Evolutionary conservation across 2,329 filamentous ascomycete genomes (phyloP).

Genomic region (Pseudogymnoascus sp.): DNA sequence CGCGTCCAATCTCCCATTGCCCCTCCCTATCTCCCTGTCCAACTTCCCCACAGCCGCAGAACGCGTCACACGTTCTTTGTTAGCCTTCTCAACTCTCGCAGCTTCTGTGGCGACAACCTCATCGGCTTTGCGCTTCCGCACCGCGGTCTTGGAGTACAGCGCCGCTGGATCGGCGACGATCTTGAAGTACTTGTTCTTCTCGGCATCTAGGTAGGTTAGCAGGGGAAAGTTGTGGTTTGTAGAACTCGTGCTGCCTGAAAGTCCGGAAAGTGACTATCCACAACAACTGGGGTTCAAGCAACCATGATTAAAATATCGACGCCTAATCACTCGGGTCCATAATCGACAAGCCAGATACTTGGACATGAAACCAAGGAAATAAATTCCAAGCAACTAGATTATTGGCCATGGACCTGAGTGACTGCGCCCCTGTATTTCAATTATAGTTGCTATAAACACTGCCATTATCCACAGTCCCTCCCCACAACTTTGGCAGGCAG

Average conservation of each 20-base stretch:
- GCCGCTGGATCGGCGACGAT: slow-evolving; percentile 48
- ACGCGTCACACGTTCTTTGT: slow-evolving; percentile 19
- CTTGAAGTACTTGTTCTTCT: slow-evolving; percentile 61
- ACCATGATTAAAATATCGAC: slow-evolving; percentile 41
- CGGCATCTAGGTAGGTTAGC: slow-evolving; percentile 35
- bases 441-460: slow-evolving; percentile 20
- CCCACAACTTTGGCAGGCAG: background rate
- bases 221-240: background rate
- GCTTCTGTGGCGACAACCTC: slow-evolving; percentile 23
- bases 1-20: slow-evolving; percentile 16
- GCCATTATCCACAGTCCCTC: background rate
- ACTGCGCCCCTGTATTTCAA: slow-evolving; percentile 51
- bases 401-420: slow-evolving; percentile 14
- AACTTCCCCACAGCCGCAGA: slow-evolving; percentile 8
- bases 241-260: slow-evolving; percentile 25
- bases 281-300: background rate
- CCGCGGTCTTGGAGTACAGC: slow-evolving; percentile 50
- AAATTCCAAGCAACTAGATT: slow-evolving; percentile 6
- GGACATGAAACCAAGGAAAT: background rate
- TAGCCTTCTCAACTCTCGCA: slow-evolving; percentile 2
- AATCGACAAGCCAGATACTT: background rate
- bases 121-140: slow-evolving; percentile 48
- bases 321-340: slow-evolving; percentile 35
- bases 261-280: background rate
- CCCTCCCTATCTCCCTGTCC: slow-evolving; percentile 6